Base-by-base conservation (phyloP, 2,329 filamentous ascomycete genomes). In the Sporothrix euskadiensis region DNA sequence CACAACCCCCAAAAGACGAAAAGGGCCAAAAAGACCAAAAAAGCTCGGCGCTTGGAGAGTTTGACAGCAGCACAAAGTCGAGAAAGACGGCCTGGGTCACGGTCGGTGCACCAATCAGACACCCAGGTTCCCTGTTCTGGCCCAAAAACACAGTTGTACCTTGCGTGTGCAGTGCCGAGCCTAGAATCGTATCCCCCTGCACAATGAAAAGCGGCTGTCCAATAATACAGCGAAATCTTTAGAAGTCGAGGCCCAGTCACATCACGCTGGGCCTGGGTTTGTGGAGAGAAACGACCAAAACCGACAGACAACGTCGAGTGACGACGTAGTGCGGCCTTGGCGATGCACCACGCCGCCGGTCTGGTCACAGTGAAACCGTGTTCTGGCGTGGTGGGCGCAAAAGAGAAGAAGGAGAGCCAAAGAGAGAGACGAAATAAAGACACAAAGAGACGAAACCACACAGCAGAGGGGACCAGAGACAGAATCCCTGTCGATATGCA, bases 351-450 rank as follows among this genome's bases (percentile, higher is more conserved):
- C 57, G 70, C 70, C 22, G 57, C 35, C 52, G 41, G 41, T 39
- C 16, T 44, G 44, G 69, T 73, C 73, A 73, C 73, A 73, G 26
- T 69, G 59, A 56, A 56, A 65, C 71, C n/a, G 69, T 49, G 41
- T 39, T 22, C 61, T 30, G 8, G 44, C 30, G 68, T 71, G 61
- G 68, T 61, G 41, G 57, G 69, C 68, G 69, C 68, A 66, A 70
- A 70, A 59, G 49, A 69, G 41, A 73, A 1, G 22, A 22, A 14
- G 35, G 39, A 56, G 26, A 12, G n/a, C 30, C 47, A 70, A 52
- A 54, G 35, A 30, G 16, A 68, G 7, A 1, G 61, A 66, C 26
- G 57, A 22, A 12, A 35, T 19, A 71, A 63, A 52, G 9, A 30
- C 19, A 12, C 19, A 47, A 7, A 54, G 65, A 52, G 61, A 56